Evolutionary conservation across 495 filamentous ascomycete genomes (phyloP), one percentile per base, ranked within the genome.

Genomic region (Aspergillus olivimuriae): DNA sequence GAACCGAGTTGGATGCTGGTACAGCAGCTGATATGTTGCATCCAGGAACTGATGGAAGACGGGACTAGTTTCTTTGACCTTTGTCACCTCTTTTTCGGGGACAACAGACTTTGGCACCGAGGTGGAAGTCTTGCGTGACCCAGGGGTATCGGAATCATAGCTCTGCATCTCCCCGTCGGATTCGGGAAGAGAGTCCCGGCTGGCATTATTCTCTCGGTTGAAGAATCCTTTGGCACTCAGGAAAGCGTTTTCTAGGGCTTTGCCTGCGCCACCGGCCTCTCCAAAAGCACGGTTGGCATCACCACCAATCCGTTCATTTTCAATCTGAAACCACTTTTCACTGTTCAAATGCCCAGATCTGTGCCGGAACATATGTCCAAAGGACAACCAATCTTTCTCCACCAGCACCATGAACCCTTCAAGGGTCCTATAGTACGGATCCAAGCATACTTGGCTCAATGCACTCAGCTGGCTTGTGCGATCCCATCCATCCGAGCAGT

Each of bases 11-110:
- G 92, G 91, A 51, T 94, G 70, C 52, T 97, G 94, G 40, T 84
- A 69, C 11, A 95, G 72, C 7, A 99, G 73, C 52, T 99, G 94
- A 50, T 90, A 97, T 4, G 88, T 89, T 15, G 88, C 87, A 55
- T 99, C 94, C 8, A 99, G 81, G 62, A 97, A 99, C 59, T 99
- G 94, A 54, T 99, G 94, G 66, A 99, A 97, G 10, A 97, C 83
- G 0, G 94, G 94, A n/a, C 85, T 89, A 2, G 91, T 87, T 58
- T 97, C 90, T 44, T 88, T 95, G 20, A 76, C 70, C 48, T 81
- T 83, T 7, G 78, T 83, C n/a, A 72, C 58, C 44, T 68, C 64
- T 46, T 77, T 76, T 39, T 82, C 77, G 1, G 66, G 55, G 12
- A 52, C 55, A 30, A 51, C 53, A 8, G 66, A 59, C 43, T 61